Evolutionary conservation across 192 early-diverging fungal species (phyloP).

Genomic region (Gigaspora rosea): DNA sequence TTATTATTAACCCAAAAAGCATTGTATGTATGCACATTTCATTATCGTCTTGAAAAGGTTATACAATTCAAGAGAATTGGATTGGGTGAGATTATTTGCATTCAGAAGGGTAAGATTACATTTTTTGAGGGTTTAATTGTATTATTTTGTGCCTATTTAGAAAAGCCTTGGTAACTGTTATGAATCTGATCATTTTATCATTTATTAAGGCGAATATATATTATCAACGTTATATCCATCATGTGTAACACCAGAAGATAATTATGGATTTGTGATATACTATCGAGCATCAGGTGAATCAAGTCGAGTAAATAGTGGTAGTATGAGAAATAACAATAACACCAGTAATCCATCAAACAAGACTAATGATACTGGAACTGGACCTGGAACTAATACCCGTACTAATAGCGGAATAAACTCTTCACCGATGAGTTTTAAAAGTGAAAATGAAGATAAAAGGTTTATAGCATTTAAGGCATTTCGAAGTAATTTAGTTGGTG

Average conservation of each 20-base stretch:
- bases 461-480: slow-evolving; percentile 47
- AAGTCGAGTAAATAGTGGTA: slow-evolving; percentile 52
- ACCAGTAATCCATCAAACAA: neutral
- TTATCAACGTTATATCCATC: slow-evolving; percentile 39
- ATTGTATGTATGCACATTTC: slow-evolving; percentile 68
- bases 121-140: neutral
- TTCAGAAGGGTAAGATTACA: slow-evolving; percentile 56
- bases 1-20: slow-evolving; percentile 64
- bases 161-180: neutral
- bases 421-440: neutral
- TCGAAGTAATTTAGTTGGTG: slow-evolving; percentile 43
- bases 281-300: slow-evolving; percentile 53
- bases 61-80: slow-evolving; percentile 64
- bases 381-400: too few species aligned
- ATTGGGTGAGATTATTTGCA: slow-evolving; percentile 52
- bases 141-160: neutral
- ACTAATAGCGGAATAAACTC: too few species aligned
- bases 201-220: slow-evolving; percentile 43
- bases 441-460: slow-evolving; percentile 21
- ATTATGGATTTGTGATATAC: slow-evolving; percentile 53
- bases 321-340: slow-evolving; percentile 45
- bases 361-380: too few species aligned
- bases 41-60: slow-evolving; percentile 69
- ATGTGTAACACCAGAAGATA: slow-evolving; percentile 43
- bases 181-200: neutral